Base-by-base conservation (phyloP, 2,329 filamentous ascomycete species). In the Didymella exigua region DNA sequence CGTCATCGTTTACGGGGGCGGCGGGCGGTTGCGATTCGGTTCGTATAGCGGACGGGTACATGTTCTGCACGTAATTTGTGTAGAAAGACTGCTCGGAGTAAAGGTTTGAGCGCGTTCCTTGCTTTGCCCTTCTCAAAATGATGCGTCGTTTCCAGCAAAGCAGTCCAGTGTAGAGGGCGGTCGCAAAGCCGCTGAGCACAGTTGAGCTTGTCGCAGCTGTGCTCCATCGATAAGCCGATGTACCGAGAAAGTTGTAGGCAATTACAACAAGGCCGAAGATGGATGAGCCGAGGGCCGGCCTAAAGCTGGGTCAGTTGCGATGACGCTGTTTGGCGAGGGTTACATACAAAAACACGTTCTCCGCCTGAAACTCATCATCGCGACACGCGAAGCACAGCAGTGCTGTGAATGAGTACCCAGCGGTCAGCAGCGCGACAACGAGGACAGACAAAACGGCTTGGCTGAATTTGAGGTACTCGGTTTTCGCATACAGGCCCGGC, bases 351-450 rank as follows among this genome's bases (percentile, higher is more conserved):
- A 81, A 81, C 59, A 83, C 73, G 26, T 71, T 65, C 46, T 82
- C 79, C 40, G 77, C 75, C 54, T 78, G 80, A 59, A 82, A 83
- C 21, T 76, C 59, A 56, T 74, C 70, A 59, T 75, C 78, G 40
- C 72, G 76, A 58, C 79, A 77, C 10, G 78, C 75, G 54, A 82
- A 79, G 67, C 76, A 78, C 36, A 81, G 68, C 38, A 81, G 70
- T 31, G 71, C 76, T 1, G 80, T 81, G 58, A 81, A 77, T 2
- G 76, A 78, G 65, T 81, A 79, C 27, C 80, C 81, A 37, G 77
- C 74, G 1, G 77, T 75, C 7, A 82, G 70, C 16, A 83, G 69
- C 5, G 78, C 76, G 60, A 80, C 73, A 21, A 79, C 75, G 53
- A 81, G 77, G 44, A 80, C 78, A 3, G 74, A 75, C 6, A 81